Conservation (phyloP, 805 yeast genomes). For the Suhomyces sp. region DNA sequence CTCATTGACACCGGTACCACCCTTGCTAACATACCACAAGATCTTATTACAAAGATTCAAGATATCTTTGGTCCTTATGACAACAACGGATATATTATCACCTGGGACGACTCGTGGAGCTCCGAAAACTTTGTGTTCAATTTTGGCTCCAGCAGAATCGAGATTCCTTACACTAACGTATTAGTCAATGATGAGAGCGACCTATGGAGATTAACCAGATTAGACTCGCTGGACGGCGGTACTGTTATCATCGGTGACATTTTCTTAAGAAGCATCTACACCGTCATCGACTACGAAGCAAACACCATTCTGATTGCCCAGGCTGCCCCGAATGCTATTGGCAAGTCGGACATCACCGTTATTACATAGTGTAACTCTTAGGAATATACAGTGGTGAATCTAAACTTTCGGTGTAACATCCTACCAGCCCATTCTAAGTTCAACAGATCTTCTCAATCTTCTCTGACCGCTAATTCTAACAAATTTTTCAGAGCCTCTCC, state of each 20-base stretch:
- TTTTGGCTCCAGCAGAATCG: background rate
- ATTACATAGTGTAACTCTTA: background rate
- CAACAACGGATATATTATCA: background rate
- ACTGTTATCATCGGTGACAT: background rate
- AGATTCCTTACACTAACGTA: background rate
- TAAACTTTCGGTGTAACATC: too few relatives aligned
- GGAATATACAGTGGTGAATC: too few relatives aligned
- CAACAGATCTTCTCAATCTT: too few relatives aligned
- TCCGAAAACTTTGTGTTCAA: background rate
- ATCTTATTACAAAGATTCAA: background rate
- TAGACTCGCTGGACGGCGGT: too few relatives aligned
- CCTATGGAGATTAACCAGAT: too few relatives aligned
- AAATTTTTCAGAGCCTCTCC: too few relatives aligned
- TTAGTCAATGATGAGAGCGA: too few relatives aligned
- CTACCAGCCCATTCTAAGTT: too few relatives aligned
- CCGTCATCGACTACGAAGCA: background rate
- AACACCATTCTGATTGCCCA: background rate
- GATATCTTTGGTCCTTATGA: background rate
- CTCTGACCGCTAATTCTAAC: too few relatives aligned
- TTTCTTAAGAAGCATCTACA: background rate
- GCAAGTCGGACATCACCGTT: background rate
- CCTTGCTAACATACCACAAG: background rate
- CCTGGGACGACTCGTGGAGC: background rate
- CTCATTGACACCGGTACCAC: slow-evolving; percentile 18
- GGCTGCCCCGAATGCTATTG: background rate